These are phyloP conservation scores for Psilocybe azurescens DNA, from an alignment of 768 basidiomycete species.

Conservation along the genomic window DNA sequence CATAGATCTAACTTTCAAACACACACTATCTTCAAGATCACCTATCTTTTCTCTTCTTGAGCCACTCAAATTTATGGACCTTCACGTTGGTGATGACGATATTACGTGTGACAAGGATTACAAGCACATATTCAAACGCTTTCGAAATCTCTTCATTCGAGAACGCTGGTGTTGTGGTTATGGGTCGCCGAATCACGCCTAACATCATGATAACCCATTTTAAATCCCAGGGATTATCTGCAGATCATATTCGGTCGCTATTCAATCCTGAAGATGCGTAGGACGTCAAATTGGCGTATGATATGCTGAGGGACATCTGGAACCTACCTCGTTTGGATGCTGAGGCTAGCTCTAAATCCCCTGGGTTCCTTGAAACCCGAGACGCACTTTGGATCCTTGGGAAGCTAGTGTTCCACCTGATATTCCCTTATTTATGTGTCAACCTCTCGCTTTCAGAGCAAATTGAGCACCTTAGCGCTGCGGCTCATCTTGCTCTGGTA, in stretches of 20 bases:
- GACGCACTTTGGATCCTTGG: constrained; percentile 23
- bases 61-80: constrained; percentile 18
- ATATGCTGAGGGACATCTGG: constrained; percentile 29
- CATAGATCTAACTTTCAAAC: constrained; percentile 21
- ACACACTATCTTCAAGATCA: constrained; percentile 16
- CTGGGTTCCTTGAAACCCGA: constrained; percentile 12
- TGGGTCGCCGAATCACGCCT: constrained; percentile 24
- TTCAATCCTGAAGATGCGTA: constrained; percentile 30
- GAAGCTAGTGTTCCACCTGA: constrained; percentile 22
- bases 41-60: constrained; percentile 17
- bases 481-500: constrained; percentile 29
- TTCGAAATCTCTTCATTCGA: constrained; percentile 29
- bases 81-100: constrained; percentile 33
- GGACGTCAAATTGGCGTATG: constrained; percentile 29
- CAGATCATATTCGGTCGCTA: constrained; percentile 22
- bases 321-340: constrained; percentile 13
- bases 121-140: constrained; percentile 35
- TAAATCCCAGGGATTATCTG: neutral
- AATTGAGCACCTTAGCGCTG: constrained; percentile 29
- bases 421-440: constrained; percentile 32
- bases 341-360: neutral
- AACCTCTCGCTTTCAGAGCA: constrained; percentile 32
- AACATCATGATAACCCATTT: neutral
- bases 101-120: constrained; percentile 36
- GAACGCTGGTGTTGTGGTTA: constrained; percentile 25